Base-by-base conservation (phyloP, 106 monocot species). In the Allium fistulosum region DNA sequence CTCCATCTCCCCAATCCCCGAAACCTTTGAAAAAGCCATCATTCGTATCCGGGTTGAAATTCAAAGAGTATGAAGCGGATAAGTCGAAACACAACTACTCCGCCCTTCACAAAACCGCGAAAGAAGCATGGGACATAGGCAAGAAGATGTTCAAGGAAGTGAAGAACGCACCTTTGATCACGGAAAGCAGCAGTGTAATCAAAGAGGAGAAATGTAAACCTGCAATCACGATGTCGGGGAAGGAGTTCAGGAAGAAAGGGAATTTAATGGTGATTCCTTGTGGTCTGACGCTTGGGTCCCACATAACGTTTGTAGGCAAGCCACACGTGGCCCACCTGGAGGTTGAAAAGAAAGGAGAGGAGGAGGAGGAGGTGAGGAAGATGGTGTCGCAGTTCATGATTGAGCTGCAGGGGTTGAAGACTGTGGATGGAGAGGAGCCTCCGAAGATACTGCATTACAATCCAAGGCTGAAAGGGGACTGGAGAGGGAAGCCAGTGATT, bases 321-420 rank as follows among this genome's bases (percentile, higher is more conserved):
- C 85, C 92, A 3, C 52, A 56, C 18, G 45, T 16, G 17, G 96
- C 96, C 1, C 88, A 92, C 55, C 62, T 77, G 10, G 92, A 92
- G 70, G 51, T 74, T 7, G 77, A 88, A 46, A 88, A 88, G 10
- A 92, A 85, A 82, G 7, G 51, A 6, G 26, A 76, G 49, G 79
- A 71, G 78, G 87, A 87, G 12, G 88, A 92, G 22, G 89, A 92
- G 0, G 62, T 63, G 69, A 52, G 84, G 4, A 67, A 87, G 14
- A 83, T 99, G 92, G 87, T 99, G 51, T 87, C 89, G 3, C 97
- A 99, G 87, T 99, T 99, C 75, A 99, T 99, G 87, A 78, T 99
- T 82, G 97, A 99, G 82, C 63, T 99, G 70, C 88, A 90, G 69
- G 97, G 97, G 45, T 69, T 99, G 48, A 99, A 83, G 74, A 80